Base-by-base conservation (phyloP, 495 filamentous ascomycete genomes). In the Chlorociboria aeruginascens region DNA sequence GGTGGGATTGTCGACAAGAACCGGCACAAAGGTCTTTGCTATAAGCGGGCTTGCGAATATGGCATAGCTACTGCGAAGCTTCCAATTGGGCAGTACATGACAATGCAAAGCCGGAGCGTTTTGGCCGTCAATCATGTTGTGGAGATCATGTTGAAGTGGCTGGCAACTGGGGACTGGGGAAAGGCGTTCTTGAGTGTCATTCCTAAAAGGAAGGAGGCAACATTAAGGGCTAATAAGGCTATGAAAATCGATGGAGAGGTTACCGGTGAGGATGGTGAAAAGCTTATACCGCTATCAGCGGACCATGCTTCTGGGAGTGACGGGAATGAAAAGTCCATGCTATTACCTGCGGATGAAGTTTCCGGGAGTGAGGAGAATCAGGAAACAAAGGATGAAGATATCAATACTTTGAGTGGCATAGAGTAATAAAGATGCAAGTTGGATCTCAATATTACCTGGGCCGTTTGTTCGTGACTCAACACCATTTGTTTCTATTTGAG, bases 1-100 rank as follows among this genome's bases (percentile, higher is more conserved):
- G 92, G 92, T 14, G 92, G 90, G 0, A 67, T 99, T 25, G 93
- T 99, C 20, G 92, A 99, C 61, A 85, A 83, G 65, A 99, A 99
- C 58, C 72, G 92, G 17, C 78, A 99, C 62, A 99, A 99, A 64
- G 89, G 85, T 1, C 67, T 95, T 10, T 97, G 92, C 68, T 89
- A 95, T 70, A 83, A 83, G 55, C 71, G 79, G 35, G 92, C 93
- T 0, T 69, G 71, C 44, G 76, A 82, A 34, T 69, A 70, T 57
- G 85, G 85, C 0, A 76, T 97, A 48, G 79, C 80, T 35, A 96
- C 90, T 0, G 92, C 90, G 0, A 90, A 85, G 62, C 61, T 99
- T 17, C 92, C 92, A 0, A 96, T 99, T 57, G 85, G 87, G 2
- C 78, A 97, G 13, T 97, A 83, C 54, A 82, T 99, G 70, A 70